Evolutionary conservation across 805 yeast genomes (phyloP), one percentile per base, ranked within the genome.

Genomic region (Candida montana): DNA sequence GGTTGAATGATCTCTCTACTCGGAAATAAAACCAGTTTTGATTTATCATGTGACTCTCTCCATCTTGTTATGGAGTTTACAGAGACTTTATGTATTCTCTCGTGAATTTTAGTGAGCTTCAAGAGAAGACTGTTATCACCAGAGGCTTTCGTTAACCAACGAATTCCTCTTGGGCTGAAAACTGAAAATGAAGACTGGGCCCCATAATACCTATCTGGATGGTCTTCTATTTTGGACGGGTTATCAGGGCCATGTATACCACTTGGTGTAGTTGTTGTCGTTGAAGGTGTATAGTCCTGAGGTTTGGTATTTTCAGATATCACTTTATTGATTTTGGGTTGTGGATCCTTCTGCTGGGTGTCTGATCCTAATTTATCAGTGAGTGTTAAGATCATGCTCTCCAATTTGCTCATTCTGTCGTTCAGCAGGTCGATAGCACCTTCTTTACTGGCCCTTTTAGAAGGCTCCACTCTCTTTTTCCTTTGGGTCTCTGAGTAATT

Each of bases 91-190:
- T 51, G 44, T 0, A 55, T 42, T 13, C 42, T 46, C 5, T 45
- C 24, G 13, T 59, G 48, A 11, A 67, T 31, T 3, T 42, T 43
- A 20, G 50, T 47, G 33, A 66, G 57, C 2, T 59, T 63, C 1
- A 27, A 20, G 0, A 40, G 21, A 2, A 57, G 29, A 2, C 45
- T 28, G 3, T 47, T 44, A 31, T 55, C 59, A 17, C 51, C 51
- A 4, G 50, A 39, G 12, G 42, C 44, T 26, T 45, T 48, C 5
- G 48, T 39, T 19, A 73, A 47, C 75, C 76, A 69, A 31, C 53
- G 50, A 7, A 72, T 29, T 10, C 79, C 77, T 30, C 51, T 45
- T 4, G 58, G 50, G 6, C 74, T 64, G 35, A 72, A 61, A n/a
- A 72, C 45, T 1, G 74, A 67, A 39, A 71, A 49, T 0, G 53